These are phyloP conservation scores for Chaetoceros tenuissimus DNA, from an alignment of 108 stramenopile species.

Conservation along the genomic window DNA sequence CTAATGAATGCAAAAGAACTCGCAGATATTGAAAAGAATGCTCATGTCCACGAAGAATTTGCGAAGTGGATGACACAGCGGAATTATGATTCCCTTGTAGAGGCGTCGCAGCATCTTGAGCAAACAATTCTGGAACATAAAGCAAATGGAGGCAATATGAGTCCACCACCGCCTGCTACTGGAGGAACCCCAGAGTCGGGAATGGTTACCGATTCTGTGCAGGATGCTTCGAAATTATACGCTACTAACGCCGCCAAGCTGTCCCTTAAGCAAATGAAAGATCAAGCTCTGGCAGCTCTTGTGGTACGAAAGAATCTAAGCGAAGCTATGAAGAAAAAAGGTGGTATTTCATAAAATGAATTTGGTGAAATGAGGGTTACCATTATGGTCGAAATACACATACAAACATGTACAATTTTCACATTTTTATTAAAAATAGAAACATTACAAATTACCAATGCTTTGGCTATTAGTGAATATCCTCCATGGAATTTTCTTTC, in stretches of 20 bases:
- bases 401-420: no score
- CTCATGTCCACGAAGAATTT: neutral
- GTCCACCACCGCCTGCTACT: no score
- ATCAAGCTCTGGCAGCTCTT: slow-evolving; percentile 3
- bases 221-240: neutral
- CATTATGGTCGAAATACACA: no score
- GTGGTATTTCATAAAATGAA: no score
- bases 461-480: no score
- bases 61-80: neutral
- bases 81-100: slow-evolving; percentile 1
- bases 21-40: slow-evolving; percentile 1
- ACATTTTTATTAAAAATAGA: no score
- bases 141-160: neutral
- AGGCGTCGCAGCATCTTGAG: neutral
- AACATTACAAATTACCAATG: no score
- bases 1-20: slow-evolving; percentile 5
- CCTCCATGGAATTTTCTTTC: no score
- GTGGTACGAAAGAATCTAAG: slow-evolving; percentile 3
- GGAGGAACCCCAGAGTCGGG: neutral
- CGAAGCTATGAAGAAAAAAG: neutral
- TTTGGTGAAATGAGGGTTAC: no score
- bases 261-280: neutral
- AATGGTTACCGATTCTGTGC: neutral
- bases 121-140: neutral
- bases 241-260: neutral